Conservation (phyloP, 306 rosid genomes). For the Pyrus pyrifolia region DNA sequence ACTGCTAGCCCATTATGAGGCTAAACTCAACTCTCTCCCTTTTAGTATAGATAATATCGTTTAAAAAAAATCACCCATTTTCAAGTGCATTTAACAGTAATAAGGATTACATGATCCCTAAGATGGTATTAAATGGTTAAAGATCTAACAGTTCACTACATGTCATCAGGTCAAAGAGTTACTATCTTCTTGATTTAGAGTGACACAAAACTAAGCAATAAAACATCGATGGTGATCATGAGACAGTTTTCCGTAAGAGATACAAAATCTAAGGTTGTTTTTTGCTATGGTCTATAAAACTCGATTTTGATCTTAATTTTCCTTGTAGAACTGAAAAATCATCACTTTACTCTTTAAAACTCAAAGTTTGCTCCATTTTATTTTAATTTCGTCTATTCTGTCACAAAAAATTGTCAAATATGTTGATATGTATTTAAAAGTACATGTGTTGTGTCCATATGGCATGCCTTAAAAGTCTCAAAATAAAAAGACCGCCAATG, state of each 20-base stretch:
- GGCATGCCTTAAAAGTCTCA: background rate
- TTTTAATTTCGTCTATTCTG: background rate
- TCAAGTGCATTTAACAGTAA: background rate
- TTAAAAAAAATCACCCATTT: background rate
- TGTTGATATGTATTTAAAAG: too few species aligned
- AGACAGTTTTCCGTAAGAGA: background rate
- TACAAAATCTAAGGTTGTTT: background rate
- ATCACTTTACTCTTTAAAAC: too few species aligned
- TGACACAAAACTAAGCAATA: background rate
- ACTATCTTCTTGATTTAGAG: background rate
- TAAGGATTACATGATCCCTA: background rate
- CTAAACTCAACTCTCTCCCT: too few species aligned
- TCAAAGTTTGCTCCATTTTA: background rate
- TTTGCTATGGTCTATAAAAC: too few species aligned
- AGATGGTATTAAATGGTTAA: background rate
- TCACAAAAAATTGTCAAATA: background rate
- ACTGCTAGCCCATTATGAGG: too few species aligned
- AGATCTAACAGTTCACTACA: background rate
- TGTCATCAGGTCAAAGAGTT: rapidly evolving
- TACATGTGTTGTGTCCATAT: background rate
- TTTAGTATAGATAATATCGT: too few species aligned
- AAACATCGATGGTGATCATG: background rate
- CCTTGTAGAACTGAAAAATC: too few species aligned
- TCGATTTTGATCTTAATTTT: too few species aligned
- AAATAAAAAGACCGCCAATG: too few species aligned